Conservation (phyloP, 2,329 filamentous ascomycete genomes). For the Venturia oleaginea region DNA sequence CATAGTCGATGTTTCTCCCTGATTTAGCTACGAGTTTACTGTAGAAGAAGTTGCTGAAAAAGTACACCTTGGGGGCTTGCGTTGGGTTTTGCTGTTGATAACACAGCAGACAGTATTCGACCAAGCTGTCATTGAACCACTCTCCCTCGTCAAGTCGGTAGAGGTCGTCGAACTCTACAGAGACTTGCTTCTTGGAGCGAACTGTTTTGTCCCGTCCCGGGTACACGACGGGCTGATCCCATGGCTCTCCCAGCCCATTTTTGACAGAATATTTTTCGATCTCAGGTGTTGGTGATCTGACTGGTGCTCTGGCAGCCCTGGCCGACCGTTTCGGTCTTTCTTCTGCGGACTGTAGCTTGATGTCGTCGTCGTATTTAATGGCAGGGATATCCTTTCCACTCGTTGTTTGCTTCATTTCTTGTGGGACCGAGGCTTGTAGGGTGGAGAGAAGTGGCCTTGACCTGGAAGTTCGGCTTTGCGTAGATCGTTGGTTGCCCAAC, state of each 20-base stretch:
- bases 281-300: conserved; percentile 7
- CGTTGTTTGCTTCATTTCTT: not conserved
- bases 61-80: conserved; percentile 48
- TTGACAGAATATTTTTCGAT: not conserved
- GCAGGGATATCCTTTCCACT: not conserved
- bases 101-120: conserved; percentile 71
- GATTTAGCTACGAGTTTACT: conserved; percentile 45
- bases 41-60: conserved; percentile 93
- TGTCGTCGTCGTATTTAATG: not conserved
- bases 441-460: not conserved
- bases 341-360: not conserved
- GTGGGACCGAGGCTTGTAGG: not conserved
- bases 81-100: conserved; percentile 19
- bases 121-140: conserved; percentile 86
- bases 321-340: not conserved
- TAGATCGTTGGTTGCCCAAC: not conserved
- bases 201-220: conserved; percentile 29
- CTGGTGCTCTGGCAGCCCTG: not conserved
- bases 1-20: conserved; percentile 63
- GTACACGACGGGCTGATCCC: conserved; percentile 47
- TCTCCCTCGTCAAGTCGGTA: conserved; percentile 70
- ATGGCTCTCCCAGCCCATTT: conserved; percentile 1
- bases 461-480: not conserved
- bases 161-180: conserved; percentile 65
- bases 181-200: conserved; percentile 51